Percentiles rank a stretch among this genome's conserved stretches.
Evolutionary conservation across 2,329 filamentous ascomycete genomes (phyloP).

Genomic region (Fusarium xylarioides): DNA sequence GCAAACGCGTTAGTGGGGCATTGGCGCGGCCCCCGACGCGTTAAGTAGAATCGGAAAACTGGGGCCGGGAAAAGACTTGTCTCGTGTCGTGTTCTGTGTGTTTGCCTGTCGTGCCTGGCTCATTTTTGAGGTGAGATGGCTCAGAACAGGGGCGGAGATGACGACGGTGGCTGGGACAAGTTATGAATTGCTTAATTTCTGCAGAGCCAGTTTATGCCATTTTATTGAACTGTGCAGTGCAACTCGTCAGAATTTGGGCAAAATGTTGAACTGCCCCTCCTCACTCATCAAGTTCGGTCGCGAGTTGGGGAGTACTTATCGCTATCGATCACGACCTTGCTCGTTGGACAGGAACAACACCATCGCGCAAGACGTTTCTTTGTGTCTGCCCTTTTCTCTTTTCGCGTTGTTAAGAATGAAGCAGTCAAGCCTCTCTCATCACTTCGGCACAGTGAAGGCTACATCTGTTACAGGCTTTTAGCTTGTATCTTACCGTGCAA

Average conservation of each 20-base stretch:
- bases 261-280: neutral
- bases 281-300: neutral
- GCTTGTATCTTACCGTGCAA: no score
- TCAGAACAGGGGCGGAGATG: neutral
- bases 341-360: fast-evolving
- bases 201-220: neutral
- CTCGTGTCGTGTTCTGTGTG: neutral
- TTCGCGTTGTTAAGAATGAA: no score
- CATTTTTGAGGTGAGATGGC: neutral
- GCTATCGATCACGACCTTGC: neutral
- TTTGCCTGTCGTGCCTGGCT: neutral
- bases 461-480: neutral
- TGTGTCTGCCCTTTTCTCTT: neutral
- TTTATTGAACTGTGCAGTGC: neutral
- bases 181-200: fast-evolving
- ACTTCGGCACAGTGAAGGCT: neutral
- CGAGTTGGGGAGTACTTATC: neutral
- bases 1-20: neutral
- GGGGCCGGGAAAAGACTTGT: neutral
- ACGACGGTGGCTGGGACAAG: neutral
- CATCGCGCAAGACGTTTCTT: neutral
- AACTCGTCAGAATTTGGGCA: neutral
- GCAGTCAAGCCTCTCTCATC: no score
- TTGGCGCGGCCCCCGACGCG: neutral
- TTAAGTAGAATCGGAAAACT: neutral